phyloP scores from a whole-genome alignment of 1,139 yeast genomes.

The Scheffersomyces illinoinensis region DNA sequence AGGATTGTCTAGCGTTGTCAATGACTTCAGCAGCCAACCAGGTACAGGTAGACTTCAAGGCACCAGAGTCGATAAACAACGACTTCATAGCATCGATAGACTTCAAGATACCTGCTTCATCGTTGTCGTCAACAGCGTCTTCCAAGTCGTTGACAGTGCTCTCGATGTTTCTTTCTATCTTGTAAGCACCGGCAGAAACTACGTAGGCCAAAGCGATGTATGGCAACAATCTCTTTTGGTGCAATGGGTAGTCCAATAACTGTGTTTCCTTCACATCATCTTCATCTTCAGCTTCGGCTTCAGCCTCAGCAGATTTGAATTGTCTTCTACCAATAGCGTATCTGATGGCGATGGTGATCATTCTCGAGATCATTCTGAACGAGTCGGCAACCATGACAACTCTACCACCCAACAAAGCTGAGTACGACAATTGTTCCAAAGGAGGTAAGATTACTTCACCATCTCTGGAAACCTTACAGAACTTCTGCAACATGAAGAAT shows the following conservation, averaged over 20 bases:
- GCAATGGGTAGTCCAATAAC: conserved; percentile 49
- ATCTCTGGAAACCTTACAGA: conserved; percentile 41
- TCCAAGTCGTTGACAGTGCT: conserved; percentile 32
- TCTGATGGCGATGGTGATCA: conserved; percentile 45
- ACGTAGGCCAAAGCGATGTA: conserved; percentile 47
- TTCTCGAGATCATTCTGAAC: conserved; percentile 42
- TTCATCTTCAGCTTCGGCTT: conserved; percentile 9
- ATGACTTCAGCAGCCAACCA: conserved; percentile 51
- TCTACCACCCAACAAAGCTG: conserved; percentile 48
- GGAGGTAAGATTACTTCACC: conserved; percentile 48
- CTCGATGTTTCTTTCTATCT: conserved; percentile 33
- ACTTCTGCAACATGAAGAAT: conserved; percentile 49
- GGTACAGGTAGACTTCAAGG: conserved; percentile 49
- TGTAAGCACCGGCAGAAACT: conserved; percentile 41
- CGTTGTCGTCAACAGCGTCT: conserved; percentile 36
- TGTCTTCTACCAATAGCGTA: conserved; percentile 50
- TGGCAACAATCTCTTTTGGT: conserved; percentile 47
- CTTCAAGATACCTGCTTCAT: conserved; percentile 35
- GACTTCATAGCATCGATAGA: conserved; percentile 45
- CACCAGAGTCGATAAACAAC: conserved; percentile 48
- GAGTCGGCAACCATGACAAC: conserved; percentile 48
- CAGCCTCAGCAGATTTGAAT: conserved; percentile 33
- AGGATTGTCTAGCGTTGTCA: conserved; percentile 51
- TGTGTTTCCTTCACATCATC: conserved; percentile 24
- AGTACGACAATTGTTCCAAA: conserved; percentile 48